These are phyloP conservation scores for Globisporangium paddicum DNA, from an alignment of 352 stramenopile genomes.

Conservation along the genomic window DNA sequence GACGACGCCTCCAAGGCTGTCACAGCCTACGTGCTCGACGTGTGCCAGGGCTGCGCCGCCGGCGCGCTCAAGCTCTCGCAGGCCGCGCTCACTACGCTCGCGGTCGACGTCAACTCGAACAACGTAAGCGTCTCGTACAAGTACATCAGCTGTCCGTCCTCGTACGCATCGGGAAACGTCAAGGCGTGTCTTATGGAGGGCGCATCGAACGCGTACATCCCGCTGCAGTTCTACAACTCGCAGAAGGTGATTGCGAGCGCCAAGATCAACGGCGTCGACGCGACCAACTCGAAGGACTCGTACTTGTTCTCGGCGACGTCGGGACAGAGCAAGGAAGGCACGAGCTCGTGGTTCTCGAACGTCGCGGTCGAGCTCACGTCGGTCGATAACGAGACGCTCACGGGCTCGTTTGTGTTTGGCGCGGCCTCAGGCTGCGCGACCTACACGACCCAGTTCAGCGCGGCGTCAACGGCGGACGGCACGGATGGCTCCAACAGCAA, in stretches of 20 bases:
- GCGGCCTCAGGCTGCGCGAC: slow-evolving; percentile 49
- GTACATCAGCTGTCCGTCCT: slow-evolving; percentile 51
- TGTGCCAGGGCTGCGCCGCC: slow-evolving; percentile 49
- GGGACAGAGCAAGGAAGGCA: slow-evolving; percentile 28
- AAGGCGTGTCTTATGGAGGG: slow-evolving; percentile 83
- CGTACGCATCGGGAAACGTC: slow-evolving; percentile 62
- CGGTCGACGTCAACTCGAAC: slow-evolving; percentile 44
- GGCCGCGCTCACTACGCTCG: slow-evolving; percentile 32
- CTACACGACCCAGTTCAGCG: slow-evolving; percentile 65
- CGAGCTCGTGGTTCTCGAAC: slow-evolving; percentile 53
- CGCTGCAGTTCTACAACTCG: slow-evolving; percentile 80
- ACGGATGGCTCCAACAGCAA: slow-evolving; percentile 22
- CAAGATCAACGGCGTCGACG: slow-evolving; percentile 51
- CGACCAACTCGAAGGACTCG: slow-evolving; percentile 41
- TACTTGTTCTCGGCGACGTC: slow-evolving; percentile 65
- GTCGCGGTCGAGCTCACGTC: slow-evolving; percentile 58
- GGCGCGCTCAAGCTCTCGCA: slow-evolving; percentile 50
- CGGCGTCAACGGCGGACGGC: slow-evolving; percentile 41
- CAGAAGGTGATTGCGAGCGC: slow-evolving; percentile 61
- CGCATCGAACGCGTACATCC: slow-evolving; percentile 71
- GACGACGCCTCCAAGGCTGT: slow-evolving; percentile 37
- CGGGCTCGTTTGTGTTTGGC: slow-evolving; percentile 53
- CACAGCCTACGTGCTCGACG: slow-evolving; percentile 69
- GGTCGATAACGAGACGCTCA: slow-evolving; percentile 46
- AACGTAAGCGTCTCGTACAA: slow-evolving; percentile 53